Conservation (phyloP, 208 protist species). For the Jaenimonas drosophilae region DNA sequence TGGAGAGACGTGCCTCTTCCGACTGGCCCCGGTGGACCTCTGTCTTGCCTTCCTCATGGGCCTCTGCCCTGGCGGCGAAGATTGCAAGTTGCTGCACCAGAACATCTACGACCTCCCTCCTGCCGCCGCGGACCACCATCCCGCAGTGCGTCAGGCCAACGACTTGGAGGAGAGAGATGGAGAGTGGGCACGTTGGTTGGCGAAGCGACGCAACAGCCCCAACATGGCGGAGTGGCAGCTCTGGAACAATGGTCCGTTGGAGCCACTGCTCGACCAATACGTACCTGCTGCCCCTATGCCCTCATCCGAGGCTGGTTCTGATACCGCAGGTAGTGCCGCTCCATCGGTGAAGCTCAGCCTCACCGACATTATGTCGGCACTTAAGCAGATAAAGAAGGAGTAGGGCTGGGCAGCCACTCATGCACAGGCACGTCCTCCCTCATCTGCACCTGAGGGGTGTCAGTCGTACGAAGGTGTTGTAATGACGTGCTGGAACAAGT, state of each 20-base stretch:
- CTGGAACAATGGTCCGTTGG: conserved; percentile 64
- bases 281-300: conserved; percentile 10
- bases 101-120: conserved; percentile 36
- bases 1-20: conserved; percentile 63
- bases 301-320: background rate
- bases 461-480: no score
- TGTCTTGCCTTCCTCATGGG: conserved; percentile 76
- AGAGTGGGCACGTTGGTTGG: conserved; percentile 54
- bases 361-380: conserved; percentile 42
- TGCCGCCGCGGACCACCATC: conserved; percentile 12
- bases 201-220: conserved; percentile 37
- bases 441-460: background rate
- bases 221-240: conserved; percentile 81
- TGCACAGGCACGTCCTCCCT: background rate
- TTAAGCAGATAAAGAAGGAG: conserved; percentile 33
- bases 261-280: conserved; percentile 40
- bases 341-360: conserved; percentile 33
- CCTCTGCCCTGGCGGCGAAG: conserved; percentile 21
- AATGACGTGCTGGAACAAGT: no score
- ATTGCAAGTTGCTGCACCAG: conserved; percentile 37
- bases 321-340: background rate
- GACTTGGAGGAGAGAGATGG: conserved; percentile 17
- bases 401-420: background rate
- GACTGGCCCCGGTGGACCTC: conserved; percentile 51
- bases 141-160: conserved; percentile 15